These are phyloP conservation scores for Pleodorina starrii DNA, from an alignment of 139 green algal species.

Conservation along the genomic window DNA sequence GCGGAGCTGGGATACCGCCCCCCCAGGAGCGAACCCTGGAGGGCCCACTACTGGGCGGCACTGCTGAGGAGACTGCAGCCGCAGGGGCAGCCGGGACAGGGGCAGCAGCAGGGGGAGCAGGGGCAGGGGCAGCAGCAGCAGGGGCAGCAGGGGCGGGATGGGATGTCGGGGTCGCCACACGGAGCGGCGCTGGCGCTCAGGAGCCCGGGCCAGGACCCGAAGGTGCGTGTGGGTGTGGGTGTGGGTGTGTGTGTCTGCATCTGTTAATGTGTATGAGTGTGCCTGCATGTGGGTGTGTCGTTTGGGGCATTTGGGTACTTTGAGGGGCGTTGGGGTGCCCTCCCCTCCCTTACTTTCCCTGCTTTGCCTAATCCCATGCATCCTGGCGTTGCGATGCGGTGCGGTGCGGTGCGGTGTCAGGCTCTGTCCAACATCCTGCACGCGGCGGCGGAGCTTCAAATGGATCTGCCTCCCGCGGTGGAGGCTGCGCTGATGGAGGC, in stretches of 20 bases:
- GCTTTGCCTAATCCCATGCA: not conserved
- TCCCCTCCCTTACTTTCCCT: too few relatives aligned
- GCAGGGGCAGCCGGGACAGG: not conserved
- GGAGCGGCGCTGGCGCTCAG: too few relatives aligned
- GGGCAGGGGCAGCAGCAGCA: not conserved
- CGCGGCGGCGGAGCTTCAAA: constrained; percentile 12
- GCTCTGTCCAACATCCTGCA: constrained; percentile 25
- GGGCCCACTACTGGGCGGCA: not conserved
- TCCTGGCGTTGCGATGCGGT: too few relatives aligned
- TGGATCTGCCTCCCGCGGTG: not conserved
- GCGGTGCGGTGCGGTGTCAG: too few relatives aligned
- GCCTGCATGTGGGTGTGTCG: too few relatives aligned
- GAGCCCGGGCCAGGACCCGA: not conserved
- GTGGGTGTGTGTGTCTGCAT: too few relatives aligned
- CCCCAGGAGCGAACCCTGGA: not conserved
- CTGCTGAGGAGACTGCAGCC: not conserved
- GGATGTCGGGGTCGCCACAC: not conserved
- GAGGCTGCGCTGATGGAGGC: not conserved
- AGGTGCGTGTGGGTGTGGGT: too few relatives aligned
- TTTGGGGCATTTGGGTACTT: too few relatives aligned
- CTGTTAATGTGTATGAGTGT: too few relatives aligned
- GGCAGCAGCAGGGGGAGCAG: too few relatives aligned
- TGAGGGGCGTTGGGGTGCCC: too few relatives aligned
- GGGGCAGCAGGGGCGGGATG: not conserved
- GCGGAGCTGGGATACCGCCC: not conserved